Base-by-base conservation (phyloP, 2,329 filamentous ascomycete species). In the Colletotrichum navitas region DNA sequence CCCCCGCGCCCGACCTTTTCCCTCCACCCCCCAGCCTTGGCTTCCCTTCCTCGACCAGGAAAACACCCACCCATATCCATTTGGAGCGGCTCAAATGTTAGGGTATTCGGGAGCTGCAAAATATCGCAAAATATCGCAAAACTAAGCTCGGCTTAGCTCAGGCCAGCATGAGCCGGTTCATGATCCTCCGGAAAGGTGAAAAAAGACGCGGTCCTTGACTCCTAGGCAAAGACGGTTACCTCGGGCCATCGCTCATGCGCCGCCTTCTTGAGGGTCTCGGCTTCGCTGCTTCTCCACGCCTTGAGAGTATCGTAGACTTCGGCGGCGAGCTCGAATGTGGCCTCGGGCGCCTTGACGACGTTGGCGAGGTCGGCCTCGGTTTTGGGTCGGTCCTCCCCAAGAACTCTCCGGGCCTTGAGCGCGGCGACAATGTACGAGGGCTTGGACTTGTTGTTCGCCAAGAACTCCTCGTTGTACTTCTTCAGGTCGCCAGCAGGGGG, bases 391-490 rank as follows among this genome's bases (percentile, higher is more conserved):
- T 89, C 86, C 55, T 86, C 87, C 16, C 89, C 88, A 24, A 95
- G 82, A 1, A 89, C 75, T 71, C 86, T 86, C 73, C 88, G 88
- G 32, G 87, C 86, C 67, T 87, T 87, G 66, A 93, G 86, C 45
- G 86, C 90, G 2, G 91, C 87, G 66, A 93, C 87, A 4, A 91
- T 83, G 77, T 94, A 90, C 21, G 84, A 74, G 7, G 89, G 84
- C 79, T 90, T 93, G 67, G 86, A 80, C 75, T 89, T 88, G 83
- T 95, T 87, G 75, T 87, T 85, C 52, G 86, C 79, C 24, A 90
- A 81, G 80, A 90, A 95, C 29, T 89, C 86, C 49, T 91, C 84
- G 80, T 95, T 95, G 82, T 87, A 88, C 74, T 89, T 84, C 59
- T 86, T 83, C 54, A 93, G 85, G 62, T 68, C 55, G 10, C 32